These are phyloP conservation scores for Talaromyces sp. DNA, from an alignment of 2,329 filamentous ascomycete genomes.

Conservation along the genomic window DNA sequence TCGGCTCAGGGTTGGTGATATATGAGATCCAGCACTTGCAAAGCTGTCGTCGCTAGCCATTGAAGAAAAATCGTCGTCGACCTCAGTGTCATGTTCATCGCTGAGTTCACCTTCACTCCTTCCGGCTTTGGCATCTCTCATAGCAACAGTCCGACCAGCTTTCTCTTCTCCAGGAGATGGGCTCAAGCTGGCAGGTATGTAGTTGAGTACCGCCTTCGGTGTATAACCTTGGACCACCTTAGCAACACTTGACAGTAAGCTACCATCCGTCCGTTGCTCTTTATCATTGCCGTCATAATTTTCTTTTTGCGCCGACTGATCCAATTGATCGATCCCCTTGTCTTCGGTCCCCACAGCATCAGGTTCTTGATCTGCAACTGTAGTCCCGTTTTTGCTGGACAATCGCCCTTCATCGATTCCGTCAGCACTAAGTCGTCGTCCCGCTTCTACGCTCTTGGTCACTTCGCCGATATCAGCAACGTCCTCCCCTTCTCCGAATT, in stretches of 20 bases:
- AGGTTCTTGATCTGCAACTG: constrained; percentile 7
- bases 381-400: constrained; percentile 4
- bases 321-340: constrained; percentile 2
- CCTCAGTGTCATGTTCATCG: neutral
- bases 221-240: constrained; percentile 45
- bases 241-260: constrained; percentile 36
- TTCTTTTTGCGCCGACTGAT: neutral
- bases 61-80: constrained; percentile 23
- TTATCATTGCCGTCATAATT: constrained; percentile 12
- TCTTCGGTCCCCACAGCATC: constrained; percentile 1
- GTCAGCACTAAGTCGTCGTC: neutral
- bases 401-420: neutral
- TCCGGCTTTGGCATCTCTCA: neutral
- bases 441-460: constrained; percentile 7
- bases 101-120: neutral
- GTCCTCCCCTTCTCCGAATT: neutral
- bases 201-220: constrained; percentile 49
- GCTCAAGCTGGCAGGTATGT: constrained; percentile 39
- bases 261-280: constrained; percentile 23
- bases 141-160: neutral
- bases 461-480: constrained; percentile 13
- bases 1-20: neutral
- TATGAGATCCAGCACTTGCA: constrained; percentile 29
- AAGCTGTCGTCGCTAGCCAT: constrained; percentile 26
- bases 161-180: constrained; percentile 17